Evolutionary conservation across 805 yeast species (phyloP), one percentile per base, ranked within the genome.

Genomic region (Sugiyamaella boreocaroliniensis): DNA sequence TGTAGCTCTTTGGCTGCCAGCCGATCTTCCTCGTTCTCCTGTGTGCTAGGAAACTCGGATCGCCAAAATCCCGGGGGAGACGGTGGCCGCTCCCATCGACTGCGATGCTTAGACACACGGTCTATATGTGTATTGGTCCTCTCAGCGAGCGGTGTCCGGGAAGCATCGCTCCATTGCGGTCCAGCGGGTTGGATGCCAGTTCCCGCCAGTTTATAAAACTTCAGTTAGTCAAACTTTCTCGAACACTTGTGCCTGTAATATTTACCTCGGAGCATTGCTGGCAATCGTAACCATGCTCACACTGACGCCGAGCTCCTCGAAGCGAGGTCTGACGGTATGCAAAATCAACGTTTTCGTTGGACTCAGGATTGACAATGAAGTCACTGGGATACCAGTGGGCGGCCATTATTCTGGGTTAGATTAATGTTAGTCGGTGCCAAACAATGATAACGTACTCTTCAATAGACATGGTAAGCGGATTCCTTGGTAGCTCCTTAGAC

Each of bases 11-110:
- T 66, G 0, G 52, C 55, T 4, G 73, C 65, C 50, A 67, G 65
- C 15, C 54, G 54, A 56, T 71, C 72, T 52, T 75, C 80, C 43
- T 61, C 67, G 1, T 49, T 59, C 58, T 82, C 80, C 55, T 79
- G 85, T 0, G 85, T 77, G 4, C 67, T 68, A 0, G 86, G 85
- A 56, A 83, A 81, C 49, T 80, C 86, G 20, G 81, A 70, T 41
- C 80, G 65, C 56, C 79, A 81, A 64, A 75, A 80, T 0, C 85
- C 85, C 0, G 82, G 82, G 1, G 85, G 86, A 1, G 79, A 71
- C 2, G 70, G 69, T 0, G 74, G 72, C 43, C 75, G 64, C 6
- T 59, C 62, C 60, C 70, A 67, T 20, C 63, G 40, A 46, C 68
- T 64, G 9, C 61, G 50, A 43, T 67, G 66, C 2, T 64, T 54